Evolutionary conservation across 768 basidiomycete genomes (phyloP).

Genomic region (Boletus pseudo-olivaceus): DNA sequence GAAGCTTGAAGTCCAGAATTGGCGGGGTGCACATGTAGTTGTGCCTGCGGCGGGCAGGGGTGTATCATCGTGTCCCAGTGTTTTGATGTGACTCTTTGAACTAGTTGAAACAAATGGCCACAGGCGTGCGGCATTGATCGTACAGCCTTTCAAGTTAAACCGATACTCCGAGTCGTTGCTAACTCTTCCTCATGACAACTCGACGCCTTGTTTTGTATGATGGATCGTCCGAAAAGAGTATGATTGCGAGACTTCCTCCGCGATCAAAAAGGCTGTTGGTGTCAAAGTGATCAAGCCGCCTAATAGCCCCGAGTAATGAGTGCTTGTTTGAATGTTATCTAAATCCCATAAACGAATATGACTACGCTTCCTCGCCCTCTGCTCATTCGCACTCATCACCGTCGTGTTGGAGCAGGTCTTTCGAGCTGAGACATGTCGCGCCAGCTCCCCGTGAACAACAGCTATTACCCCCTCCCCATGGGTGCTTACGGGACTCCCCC

Average conservation of each 20-base stretch:
- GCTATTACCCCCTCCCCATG: conserved; percentile 33
- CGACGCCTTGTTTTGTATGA: not conserved
- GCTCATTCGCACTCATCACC: not conserved
- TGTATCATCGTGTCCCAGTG: not conserved
- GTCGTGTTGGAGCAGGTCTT: not conserved
- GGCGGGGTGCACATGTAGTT: not conserved
- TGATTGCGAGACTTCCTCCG: not conserved
- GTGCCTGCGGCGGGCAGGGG: not conserved
- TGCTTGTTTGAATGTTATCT: conserved; percentile 10
- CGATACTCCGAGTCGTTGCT: not conserved
- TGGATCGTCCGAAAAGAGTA: not conserved
- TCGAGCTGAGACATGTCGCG: conserved; percentile 17
- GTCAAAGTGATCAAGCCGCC: not conserved
- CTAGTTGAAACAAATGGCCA: not conserved
- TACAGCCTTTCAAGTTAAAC: not conserved
- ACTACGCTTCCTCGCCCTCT: not conserved
- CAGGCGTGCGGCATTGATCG: not conserved
- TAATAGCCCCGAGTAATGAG: not conserved
- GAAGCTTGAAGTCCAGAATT: not conserved
- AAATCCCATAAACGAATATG: conserved; percentile 6
- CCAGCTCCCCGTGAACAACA: conserved; percentile 25
- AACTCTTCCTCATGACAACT: not conserved
- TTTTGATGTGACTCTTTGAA: not conserved
- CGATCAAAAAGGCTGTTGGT: not conserved
- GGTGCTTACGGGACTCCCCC: conserved; percentile 28